phyloP scores from a whole-genome alignment of 495 filamentous ascomycete species.

The Annulohypoxylon maeteangense region DNA sequence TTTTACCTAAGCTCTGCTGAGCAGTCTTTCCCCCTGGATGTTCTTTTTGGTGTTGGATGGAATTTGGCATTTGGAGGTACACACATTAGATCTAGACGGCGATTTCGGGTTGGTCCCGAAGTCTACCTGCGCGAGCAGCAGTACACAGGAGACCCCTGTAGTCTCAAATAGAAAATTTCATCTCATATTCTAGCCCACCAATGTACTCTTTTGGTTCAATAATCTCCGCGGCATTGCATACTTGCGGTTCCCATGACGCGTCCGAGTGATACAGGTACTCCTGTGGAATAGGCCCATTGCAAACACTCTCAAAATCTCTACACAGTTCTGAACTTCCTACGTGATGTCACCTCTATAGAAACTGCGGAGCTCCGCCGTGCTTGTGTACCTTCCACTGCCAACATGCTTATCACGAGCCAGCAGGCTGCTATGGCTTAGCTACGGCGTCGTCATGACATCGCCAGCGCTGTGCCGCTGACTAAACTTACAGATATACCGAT shows the following conservation, averaged over 20 bases:
- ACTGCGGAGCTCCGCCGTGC: not conserved
- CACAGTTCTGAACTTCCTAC: not conserved
- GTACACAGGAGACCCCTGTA: conserved; percentile 2
- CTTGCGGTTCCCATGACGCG: not conserved
- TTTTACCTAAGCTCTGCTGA: conserved; percentile 1
- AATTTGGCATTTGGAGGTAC: conserved; percentile 10
- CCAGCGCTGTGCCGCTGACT: conserved; percentile 28
- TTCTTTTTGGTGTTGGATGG: not conserved
- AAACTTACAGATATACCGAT: conserved; percentile 6
- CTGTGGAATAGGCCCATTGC: not conserved
- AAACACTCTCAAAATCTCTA: not conserved
- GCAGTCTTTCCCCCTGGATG: not conserved
- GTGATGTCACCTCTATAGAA: not conserved
- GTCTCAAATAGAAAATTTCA: conserved; percentile 22
- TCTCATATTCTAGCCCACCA: not conserved
- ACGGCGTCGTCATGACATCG: conserved; percentile 13
- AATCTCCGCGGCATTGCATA: not conserved
- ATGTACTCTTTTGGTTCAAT: not conserved
- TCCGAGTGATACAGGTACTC: conserved; percentile 7
- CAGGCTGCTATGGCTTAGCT: not conserved
- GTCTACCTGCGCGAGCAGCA: conserved; percentile 36
- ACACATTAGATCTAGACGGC: conserved; percentile 31
- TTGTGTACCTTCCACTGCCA: conserved; percentile 3
- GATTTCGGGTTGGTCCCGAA: conserved; percentile 14
- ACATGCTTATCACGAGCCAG: not conserved